Evolutionary conservation across 805 yeast species (phyloP).

Genomic region (Schwanniomyces polymorphus): DNA sequence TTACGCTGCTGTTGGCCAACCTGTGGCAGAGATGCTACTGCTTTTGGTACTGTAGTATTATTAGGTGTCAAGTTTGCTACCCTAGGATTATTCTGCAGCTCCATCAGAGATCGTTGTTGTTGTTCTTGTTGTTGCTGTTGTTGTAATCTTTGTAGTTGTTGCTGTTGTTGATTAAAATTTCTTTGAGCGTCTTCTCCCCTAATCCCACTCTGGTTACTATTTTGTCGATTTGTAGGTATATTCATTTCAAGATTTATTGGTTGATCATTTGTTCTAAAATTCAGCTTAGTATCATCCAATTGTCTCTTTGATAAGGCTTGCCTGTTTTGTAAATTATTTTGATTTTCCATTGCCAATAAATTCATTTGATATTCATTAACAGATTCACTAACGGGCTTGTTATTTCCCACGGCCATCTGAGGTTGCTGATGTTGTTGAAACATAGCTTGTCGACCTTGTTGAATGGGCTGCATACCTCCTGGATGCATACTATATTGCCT

Average conservation of each 20-base stretch:
- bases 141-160: slow-evolving; percentile 1
- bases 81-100: neutral
- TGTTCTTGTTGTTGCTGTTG: slow-evolving; percentile 12
- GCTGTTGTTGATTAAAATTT: neutral
- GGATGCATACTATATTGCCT: slow-evolving; percentile 3
- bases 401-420: slow-evolving; percentile 2
- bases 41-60: neutral
- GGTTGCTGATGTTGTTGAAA: slow-evolving; percentile 2
- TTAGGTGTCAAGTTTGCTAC: neutral
- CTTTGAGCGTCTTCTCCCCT: neutral
- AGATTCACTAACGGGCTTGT: slow-evolving; percentile 10
- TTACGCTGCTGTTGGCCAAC: neutral
- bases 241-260: neutral
- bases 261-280: neutral
- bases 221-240: neutral
- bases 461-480: slow-evolving; percentile 1
- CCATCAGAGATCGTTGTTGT: slow-evolving; percentile 4
- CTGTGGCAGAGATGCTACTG: neutral
- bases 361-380: slow-evolving; percentile 22
- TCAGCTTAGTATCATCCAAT: neutral
- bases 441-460: slow-evolving; percentile 2
- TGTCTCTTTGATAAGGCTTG: slow-evolving; percentile 8
- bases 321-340: slow-evolving; percentile 17
- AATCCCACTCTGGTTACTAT: neutral
- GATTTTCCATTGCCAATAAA: slow-evolving; percentile 16